These are phyloP conservation scores for Torulaspora maleeae DNA, from an alignment of 805 yeast genomes.

Conservation along the genomic window DNA sequence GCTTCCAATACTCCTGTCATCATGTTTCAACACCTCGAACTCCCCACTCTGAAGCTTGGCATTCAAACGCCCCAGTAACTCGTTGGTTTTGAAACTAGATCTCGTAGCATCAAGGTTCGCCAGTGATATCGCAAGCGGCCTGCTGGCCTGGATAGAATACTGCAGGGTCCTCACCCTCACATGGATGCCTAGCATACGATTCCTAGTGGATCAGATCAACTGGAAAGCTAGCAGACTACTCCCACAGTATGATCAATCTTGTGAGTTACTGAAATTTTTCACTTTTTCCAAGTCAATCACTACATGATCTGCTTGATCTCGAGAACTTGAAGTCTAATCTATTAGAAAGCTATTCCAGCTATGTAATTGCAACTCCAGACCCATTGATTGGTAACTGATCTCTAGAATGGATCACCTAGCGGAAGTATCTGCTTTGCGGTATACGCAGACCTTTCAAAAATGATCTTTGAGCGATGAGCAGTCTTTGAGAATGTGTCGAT, in stretches of 20 bases:
- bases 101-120: conserved; percentile 5
- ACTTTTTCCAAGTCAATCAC: background rate
- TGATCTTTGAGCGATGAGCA: background rate
- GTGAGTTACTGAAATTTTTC: background rate
- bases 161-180: background rate
- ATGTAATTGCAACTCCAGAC: background rate
- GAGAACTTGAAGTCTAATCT: background rate
- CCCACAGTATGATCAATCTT: background rate
- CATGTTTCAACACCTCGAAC: conserved; percentile 4
- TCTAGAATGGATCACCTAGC: background rate
- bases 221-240: no score
- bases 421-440: background rate
- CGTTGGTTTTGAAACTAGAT: conserved; percentile 10
- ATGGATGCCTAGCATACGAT: background rate
- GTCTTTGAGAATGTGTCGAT: background rate
- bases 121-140: background rate
- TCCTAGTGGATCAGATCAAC: background rate
- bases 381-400: background rate
- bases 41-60: conserved; percentile 1
- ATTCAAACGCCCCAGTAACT: conserved; percentile 6
- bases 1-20: background rate
- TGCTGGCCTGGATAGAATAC: background rate
- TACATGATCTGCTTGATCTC: background rate
- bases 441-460: no score
- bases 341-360: background rate